Evolutionary conservation across 495 filamentous ascomycete species (phyloP).

Genomic region (Aspergillus saccharolyticus): DNA sequence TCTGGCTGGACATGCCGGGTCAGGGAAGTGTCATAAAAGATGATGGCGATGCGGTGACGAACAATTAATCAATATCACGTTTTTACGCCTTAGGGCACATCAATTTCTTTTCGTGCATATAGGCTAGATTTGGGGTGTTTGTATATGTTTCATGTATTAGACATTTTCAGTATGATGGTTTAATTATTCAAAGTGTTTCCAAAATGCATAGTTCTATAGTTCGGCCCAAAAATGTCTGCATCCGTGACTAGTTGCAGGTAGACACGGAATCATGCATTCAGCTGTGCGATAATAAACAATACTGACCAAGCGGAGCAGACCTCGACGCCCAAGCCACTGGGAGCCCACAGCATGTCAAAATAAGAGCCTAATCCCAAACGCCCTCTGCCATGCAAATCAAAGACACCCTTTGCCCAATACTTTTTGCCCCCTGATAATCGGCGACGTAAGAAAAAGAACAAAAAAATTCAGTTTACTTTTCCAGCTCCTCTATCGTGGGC

Average conservation of each 20-base stretch:
- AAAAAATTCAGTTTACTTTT: not conserved
- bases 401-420: not conserved
- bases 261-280: not conserved
- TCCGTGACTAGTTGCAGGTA: not conserved
- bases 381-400: not conserved
- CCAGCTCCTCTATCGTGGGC: conserved; percentile 38
- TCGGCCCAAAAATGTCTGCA: not conserved
- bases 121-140: conserved; percentile 20
- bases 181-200: not conserved
- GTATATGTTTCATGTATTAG: conserved; percentile 14
- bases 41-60: conserved; percentile 14
- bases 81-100: conserved; percentile 32
- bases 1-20: conserved; percentile 74
- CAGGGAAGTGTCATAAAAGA: conserved; percentile 51
- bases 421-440: not conserved
- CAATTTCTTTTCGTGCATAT: conserved; percentile 21
- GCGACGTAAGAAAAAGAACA: not conserved
- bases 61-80: conserved; percentile 22
- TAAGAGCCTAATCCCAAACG: not conserved
- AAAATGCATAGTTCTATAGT: not conserved
- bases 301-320: conserved; percentile 10
- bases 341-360: not conserved
- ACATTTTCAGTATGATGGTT: conserved; percentile 6
- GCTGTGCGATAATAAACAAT: not conserved
- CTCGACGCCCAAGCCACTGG: too few species aligned